These are phyloP conservation scores for Termitomyces sp. DNA, from an alignment of 1,284 basidiomycete genomes.

Conservation along the genomic window DNA sequence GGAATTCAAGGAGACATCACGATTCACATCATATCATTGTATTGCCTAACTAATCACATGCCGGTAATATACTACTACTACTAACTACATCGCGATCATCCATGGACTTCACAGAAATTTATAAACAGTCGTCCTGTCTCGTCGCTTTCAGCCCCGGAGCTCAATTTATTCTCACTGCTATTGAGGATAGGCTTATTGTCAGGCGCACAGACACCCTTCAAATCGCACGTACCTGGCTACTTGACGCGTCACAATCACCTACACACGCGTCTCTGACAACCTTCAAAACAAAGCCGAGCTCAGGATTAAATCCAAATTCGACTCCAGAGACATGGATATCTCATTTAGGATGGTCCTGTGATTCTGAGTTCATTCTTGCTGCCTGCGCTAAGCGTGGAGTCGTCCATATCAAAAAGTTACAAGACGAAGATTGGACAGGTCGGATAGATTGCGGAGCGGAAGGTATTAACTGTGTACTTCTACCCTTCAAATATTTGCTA, in stretches of 20 bases:
- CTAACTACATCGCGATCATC: no score
- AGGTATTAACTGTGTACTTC: conserved; percentile 31
- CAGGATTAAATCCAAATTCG: conserved; percentile 13
- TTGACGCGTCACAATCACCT: conserved; percentile 47
- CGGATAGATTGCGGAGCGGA: conserved; percentile 76
- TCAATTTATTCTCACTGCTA: conserved; percentile 69
- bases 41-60: conserved; percentile 2
- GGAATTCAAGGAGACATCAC: no score
- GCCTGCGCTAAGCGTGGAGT: conserved; percentile 60
- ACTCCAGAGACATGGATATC: conserved; percentile 49
- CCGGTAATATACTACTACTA: no score
- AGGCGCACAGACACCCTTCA: conserved; percentile 73
- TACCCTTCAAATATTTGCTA: not conserved
- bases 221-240: conserved; percentile 67
- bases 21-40: no score
- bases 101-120: conserved; percentile 79
- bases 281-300: conserved; percentile 25
- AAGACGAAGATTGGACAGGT: conserved; percentile 69
- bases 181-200: conserved; percentile 68
- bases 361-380: conserved; percentile 77
- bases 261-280: conserved; percentile 37
- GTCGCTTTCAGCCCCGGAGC: conserved; percentile 72
- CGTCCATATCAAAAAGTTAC: conserved; percentile 69
- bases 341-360: conserved; percentile 75
- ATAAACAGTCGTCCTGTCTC: conserved; percentile 62